A percentile compares a stretch with the other conserved stretches of the same genome.
These are phyloP conservation scores for Diplocarpon mali DNA, from an alignment of 2,329 filamentous ascomycete species.

Conservation along the genomic window DNA sequence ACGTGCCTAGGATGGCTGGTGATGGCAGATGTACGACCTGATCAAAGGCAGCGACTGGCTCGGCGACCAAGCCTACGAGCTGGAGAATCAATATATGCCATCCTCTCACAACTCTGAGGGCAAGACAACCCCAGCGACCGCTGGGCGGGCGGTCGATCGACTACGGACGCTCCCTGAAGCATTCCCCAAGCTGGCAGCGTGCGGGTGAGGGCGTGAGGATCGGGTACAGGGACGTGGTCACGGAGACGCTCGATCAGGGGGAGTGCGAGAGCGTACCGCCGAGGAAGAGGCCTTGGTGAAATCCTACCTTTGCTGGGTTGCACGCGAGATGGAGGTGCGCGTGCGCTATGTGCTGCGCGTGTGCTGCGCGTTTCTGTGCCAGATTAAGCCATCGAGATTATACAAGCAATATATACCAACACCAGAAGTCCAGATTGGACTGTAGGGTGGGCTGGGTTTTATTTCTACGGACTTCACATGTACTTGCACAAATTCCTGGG, in stretches of 20 bases:
- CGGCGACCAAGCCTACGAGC: constrained; percentile 46
- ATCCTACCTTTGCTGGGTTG: too few relatives aligned
- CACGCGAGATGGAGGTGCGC: too few relatives aligned
- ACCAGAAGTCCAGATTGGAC: too few relatives aligned
- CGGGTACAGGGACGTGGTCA: constrained; percentile 32
- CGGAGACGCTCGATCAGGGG: constrained; percentile 33
- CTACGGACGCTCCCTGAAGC: constrained; percentile 38
- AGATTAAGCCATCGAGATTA: too few relatives aligned
- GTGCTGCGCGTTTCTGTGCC: too few relatives aligned
- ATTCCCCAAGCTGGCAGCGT: constrained; percentile 36
- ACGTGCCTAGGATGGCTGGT: constrained; percentile 36
- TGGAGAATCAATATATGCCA: constrained; percentile 44
- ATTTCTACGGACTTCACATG: too few relatives aligned
- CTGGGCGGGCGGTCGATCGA: constrained; percentile 36
- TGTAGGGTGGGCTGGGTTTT: too few relatives aligned
- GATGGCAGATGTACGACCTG: constrained; percentile 50
- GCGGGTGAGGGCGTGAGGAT: constrained; percentile 31
- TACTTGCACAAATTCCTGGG: too few relatives aligned
- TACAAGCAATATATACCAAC: too few relatives aligned
- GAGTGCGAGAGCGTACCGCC: constrained; percentile 29
- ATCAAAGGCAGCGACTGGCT: constrained; percentile 49
- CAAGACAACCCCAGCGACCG: constrained; percentile 36
- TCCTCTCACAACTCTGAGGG: constrained; percentile 38
- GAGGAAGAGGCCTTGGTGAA: constrained; percentile 23
- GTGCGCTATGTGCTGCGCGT: too few relatives aligned